Evolutionary conservation across 179 eudicot species (phyloP).

Genomic region (Pouteria campechiana): DNA sequence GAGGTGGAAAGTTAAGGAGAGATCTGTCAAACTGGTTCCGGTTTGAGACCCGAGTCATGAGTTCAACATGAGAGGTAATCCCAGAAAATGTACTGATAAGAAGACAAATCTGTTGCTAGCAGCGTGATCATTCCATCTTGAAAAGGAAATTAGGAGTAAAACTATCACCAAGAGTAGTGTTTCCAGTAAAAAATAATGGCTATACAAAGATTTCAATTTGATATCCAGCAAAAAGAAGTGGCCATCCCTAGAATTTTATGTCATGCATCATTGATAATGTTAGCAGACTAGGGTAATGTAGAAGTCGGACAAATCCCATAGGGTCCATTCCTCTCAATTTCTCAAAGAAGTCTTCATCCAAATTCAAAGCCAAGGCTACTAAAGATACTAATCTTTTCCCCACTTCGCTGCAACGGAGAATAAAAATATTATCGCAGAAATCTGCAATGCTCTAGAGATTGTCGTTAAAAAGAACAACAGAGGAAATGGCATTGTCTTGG

Average conservation of each 20-base stretch:
- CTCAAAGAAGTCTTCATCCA: constrained; percentile 55
- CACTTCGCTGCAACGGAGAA: constrained; percentile 57
- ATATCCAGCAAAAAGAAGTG: neutral
- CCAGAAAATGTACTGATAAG: neutral
- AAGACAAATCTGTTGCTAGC: constrained; percentile 38
- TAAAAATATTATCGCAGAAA: neutral
- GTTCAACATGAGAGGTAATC: no score
- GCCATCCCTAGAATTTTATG: neutral
- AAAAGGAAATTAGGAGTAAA: constrained; percentile 20
- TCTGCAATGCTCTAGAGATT: no score
- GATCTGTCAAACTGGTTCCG: no score
- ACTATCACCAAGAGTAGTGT: constrained; percentile 22
- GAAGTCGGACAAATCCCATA: constrained; percentile 46
- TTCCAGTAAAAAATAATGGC: constrained; percentile 9
- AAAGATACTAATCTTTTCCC: constrained; percentile 37
- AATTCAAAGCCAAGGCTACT: constrained; percentile 57
- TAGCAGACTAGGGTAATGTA: constrained; percentile 66
- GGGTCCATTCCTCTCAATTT: constrained; percentile 46
- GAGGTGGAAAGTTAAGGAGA: no score
- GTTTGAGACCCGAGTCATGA: no score
- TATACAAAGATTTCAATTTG: neutral
- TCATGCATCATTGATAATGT: neutral
- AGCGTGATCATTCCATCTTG: constrained; percentile 86
- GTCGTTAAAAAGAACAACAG: no score
- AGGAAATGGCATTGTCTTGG: no score